phyloP scores from a whole-genome alignment of 2,329 filamentous ascomycete species.

The Pseudocercospora pini-densiflorae region DNA sequence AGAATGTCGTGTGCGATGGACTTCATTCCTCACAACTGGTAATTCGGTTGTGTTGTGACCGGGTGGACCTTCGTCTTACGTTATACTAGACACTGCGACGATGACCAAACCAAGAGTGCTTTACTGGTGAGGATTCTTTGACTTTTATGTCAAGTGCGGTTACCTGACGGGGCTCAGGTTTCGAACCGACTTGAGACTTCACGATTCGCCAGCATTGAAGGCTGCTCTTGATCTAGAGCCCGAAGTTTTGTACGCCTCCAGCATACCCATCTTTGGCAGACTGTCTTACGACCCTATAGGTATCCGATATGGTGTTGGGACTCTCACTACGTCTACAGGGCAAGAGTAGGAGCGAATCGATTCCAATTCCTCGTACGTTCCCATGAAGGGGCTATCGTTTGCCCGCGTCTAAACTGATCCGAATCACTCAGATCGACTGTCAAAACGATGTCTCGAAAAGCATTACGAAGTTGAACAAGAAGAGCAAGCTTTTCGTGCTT shows the following conservation, averaged over 20 bases:
- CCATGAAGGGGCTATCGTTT: background rate
- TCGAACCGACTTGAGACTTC: conserved; percentile 75
- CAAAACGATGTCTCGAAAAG: conserved; percentile 71
- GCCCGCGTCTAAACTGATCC: background rate
- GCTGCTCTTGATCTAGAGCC: conserved; percentile 73
- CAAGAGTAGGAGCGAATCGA: conserved; percentile 71
- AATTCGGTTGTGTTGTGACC: background rate
- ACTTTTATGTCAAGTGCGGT: background rate
- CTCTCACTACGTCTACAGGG: conserved; percentile 72
- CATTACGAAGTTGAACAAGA: conserved; percentile 70
- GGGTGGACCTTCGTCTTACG: background rate
- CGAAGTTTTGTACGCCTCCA: conserved; percentile 64
- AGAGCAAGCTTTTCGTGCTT: conserved; percentile 72
- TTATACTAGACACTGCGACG: background rate
- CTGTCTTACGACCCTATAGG: background rate
- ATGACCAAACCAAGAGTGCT: conserved; percentile 61
- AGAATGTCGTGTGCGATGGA: background rate
- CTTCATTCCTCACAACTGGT: background rate
- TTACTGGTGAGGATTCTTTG: conserved; percentile 60
- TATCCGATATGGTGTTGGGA: conserved; percentile 69
- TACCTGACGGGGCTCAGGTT: conserved; percentile 47
- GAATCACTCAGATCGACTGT: conserved; percentile 62
- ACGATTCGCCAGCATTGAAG: conserved; percentile 75
- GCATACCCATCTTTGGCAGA: background rate
- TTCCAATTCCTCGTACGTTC: conserved; percentile 67